Base-by-base conservation (phyloP, 768 basidiomycete species). In the Termitomyces sp. region DNA sequence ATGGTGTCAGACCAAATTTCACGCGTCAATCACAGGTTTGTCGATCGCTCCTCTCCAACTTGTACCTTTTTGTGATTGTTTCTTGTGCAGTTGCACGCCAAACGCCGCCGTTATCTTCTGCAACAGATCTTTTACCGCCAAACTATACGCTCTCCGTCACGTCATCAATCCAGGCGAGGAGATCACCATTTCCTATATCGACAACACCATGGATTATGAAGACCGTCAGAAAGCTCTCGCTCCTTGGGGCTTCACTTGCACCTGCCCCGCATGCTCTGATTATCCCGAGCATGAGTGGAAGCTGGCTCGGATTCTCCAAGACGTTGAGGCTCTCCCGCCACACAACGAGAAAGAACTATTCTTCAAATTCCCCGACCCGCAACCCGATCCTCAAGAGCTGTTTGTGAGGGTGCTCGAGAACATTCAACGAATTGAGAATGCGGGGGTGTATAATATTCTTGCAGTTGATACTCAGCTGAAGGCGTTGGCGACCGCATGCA, bases 21-120 rank as follows among this genome's bases (percentile, higher is more conserved):
- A n/a, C 49, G 49, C 32, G 49, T 33, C 49, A 50, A 50, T 50
- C 49, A 50, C 28, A 50, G 49, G 49, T 50, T 50, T 33, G 28
- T 50, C 32, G 49, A 33, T 9, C 8, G 32, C 32, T 45, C 20
- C 8, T 50, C 4, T 50, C 18, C 18, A 8, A 50, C 11, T 11
- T 1, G 15, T 6, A 7, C 24, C 24, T 7, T 13, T 48, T 6
- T 16, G 6, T 28, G 28, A 28, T 2, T 6, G 2, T 48, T 28
- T 8, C 22, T 48, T 22, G 7, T 28, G 6, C 24, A 48, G 46
- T 48, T 28, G 46, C 6, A 48, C 46, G 7, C 15, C 49, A 2
- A 50, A 50, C 32, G 32, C 49, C 8, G 49, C 32, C 49, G 32
- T 50, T n/a, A 5, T 50, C 32, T 50, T 50, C 4, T 50, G 49